phyloP scores from a whole-genome alignment of 2,329 filamentous ascomycete species.

The Stylonectria norvegica region DNA sequence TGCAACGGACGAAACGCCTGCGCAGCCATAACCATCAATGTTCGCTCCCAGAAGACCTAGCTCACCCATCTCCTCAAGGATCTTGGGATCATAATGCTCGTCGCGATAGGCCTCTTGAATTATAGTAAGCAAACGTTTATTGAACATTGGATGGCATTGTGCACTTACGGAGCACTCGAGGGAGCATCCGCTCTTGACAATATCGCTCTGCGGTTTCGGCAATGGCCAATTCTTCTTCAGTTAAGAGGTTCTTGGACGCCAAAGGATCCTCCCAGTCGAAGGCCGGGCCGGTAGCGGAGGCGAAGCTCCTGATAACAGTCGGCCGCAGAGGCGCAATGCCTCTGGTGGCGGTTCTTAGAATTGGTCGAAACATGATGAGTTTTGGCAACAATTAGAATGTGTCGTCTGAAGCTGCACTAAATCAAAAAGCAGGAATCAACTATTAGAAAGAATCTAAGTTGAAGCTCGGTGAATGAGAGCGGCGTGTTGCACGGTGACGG shows the following conservation, averaged over 20 bases:
- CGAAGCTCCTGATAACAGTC: conserved; percentile 32
- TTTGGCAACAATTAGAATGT: no score
- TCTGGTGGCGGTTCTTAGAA: conserved; percentile 29
- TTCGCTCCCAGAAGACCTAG: conserved; percentile 83
- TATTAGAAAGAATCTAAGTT: conserved; percentile 1
- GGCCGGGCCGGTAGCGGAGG: conserved; percentile 32
- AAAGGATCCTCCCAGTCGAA: conserved; percentile 96
- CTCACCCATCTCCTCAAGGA: conserved; percentile 88
- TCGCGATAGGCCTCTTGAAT: conserved; percentile 74
- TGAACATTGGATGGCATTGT: no score
- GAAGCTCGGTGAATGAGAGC: background rate
- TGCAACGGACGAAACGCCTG: conserved; percentile 81
- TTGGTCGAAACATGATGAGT: conserved; percentile 30
- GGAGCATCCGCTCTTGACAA: conserved; percentile 84
- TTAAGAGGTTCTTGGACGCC: conserved; percentile 68
- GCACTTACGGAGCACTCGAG: conserved; percentile 72
- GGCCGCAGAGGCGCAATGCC: conserved; percentile 23
- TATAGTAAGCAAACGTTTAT: conserved; percentile 1
- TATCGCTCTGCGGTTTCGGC: conserved; percentile 88
- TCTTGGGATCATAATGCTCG: conserved; percentile 81
- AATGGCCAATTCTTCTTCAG: conserved; percentile 87
- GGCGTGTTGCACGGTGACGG: background rate
- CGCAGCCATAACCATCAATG: conserved; percentile 84
- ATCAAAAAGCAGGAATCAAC: background rate
- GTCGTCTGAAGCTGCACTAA: background rate